Evolutionary conservation across 305 asterid species (phyloP).

Genomic region (Rubia occidens): DNA sequence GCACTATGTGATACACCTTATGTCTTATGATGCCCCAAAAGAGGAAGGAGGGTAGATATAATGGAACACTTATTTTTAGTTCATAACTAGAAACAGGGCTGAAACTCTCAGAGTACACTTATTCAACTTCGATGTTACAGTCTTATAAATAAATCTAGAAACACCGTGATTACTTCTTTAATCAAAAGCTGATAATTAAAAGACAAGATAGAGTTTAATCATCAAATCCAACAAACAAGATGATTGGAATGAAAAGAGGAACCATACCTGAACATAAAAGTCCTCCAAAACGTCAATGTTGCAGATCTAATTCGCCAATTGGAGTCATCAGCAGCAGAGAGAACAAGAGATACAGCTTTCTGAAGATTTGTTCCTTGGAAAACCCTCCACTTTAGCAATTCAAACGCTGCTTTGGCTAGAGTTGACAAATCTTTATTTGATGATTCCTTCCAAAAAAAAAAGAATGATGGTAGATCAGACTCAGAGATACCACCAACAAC

Average conservation of each 20-base stretch:
- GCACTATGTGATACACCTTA: background rate
- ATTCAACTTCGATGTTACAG: background rate
- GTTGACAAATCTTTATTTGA: conserved; percentile 82
- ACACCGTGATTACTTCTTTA: conserved; percentile 2
- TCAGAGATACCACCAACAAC: conserved; percentile 11
- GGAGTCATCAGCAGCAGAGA: conserved; percentile 66
- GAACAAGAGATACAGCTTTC: conserved; percentile 53
- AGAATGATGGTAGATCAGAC: conserved; percentile 21
- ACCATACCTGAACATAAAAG: conserved; percentile 90
- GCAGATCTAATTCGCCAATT: conserved; percentile 98
- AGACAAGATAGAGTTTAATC: background rate
- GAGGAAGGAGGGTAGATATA: background rate
- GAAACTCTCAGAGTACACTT: too few species aligned
- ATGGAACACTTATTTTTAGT: too few species aligned
- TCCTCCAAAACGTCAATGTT: conserved; percentile 80
- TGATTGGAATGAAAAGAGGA: conserved; percentile 13
- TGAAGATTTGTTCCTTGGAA: conserved; percentile 54
- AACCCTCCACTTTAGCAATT: conserved; percentile 84
- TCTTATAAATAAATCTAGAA: background rate
- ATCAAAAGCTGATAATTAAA: background rate
- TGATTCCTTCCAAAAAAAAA: conserved; percentile 59
- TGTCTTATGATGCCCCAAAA: background rate
- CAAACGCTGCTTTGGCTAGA: conserved; percentile 90
- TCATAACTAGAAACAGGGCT: too few species aligned
- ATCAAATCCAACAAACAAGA: background rate